A percentile compares a stretch with the other conserved stretches of the same genome.
phyloP scores from a whole-genome alignment of 78 protist genomes.

The Emiliania huxleyi region DNA sequence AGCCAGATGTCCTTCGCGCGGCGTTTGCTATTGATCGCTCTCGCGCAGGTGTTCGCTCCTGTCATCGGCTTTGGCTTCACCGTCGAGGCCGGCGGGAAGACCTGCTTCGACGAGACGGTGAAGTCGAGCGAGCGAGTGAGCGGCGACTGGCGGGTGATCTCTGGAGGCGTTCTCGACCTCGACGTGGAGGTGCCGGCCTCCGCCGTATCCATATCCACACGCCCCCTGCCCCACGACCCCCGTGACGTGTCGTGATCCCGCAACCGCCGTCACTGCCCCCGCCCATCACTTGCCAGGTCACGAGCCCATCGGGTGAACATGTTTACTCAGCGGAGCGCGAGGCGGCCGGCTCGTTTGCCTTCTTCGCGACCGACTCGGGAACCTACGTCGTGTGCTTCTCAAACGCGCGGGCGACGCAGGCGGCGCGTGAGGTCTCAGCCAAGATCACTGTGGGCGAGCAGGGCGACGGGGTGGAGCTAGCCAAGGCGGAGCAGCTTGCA shows the following conservation, averaged over 20 bases:
- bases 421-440: neutral
- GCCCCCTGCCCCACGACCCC: too few relatives aligned
- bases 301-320: neutral
- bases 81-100: neutral
- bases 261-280: too few relatives aligned
- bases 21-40: too few relatives aligned
- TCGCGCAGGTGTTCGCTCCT: neutral
- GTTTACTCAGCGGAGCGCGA: neutral
- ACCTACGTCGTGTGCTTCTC: neutral
- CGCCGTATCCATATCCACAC: too few relatives aligned
- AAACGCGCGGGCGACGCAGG: neutral
- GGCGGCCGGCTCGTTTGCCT: neutral
- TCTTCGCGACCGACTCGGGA: neutral
- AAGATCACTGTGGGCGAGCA: neutral
- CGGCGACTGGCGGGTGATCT: neutral
- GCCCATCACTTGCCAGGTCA: neutral
- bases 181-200: too few relatives aligned
- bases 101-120: neutral
- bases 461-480: neutral
- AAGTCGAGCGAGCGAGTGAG: neutral
- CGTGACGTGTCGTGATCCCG: too few relatives aligned
- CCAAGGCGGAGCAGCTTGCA: neutral
- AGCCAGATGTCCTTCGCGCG: too few relatives aligned
- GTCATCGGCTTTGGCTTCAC: neutral
- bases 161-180: neutral